phyloP scores from a whole-genome alignment of 805 yeast species.

The Isabelozyma pseudorhagii region DNA sequence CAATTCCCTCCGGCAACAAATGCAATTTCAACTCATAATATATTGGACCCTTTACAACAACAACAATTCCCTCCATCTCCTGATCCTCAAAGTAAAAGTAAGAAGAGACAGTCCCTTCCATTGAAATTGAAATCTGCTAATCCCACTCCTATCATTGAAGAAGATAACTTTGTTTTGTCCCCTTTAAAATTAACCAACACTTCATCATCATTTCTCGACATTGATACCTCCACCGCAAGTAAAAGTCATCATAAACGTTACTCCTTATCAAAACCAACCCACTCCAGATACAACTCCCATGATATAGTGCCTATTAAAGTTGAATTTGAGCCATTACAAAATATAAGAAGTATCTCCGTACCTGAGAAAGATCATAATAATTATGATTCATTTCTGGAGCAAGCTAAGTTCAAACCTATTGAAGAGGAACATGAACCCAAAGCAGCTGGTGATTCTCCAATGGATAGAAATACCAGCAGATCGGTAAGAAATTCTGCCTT shows the following conservation, averaged over 20 bases:
- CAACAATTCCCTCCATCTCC: constrained; percentile 30
- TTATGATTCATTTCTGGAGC: constrained; percentile 12
- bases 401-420: neutral
- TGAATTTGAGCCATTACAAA: constrained; percentile 32
- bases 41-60: neutral
- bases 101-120: constrained; percentile 36
- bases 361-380: constrained; percentile 20
- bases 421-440: constrained; percentile 7
- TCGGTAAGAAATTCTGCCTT: constrained; percentile 23
- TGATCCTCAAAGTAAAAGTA: constrained; percentile 22
- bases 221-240: constrained; percentile 10
- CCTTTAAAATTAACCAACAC: constrained; percentile 36
- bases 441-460: neutral
- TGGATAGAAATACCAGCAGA: neutral
- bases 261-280: constrained; percentile 28
- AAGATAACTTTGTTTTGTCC: constrained; percentile 36
- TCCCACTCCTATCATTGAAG: constrained; percentile 12
- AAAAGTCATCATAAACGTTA: constrained; percentile 17
- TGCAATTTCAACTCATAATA: neutral
- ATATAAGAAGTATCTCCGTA: constrained; percentile 23
- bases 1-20: constrained; percentile 21
- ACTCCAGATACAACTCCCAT: constrained; percentile 40
- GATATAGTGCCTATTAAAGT: constrained; percentile 42
- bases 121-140: constrained; percentile 18
- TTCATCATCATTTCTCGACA: constrained; percentile 13